Conservation (phyloP, 2,329 filamentous ascomycete genomes). For the Fusarium domesticum region DNA sequence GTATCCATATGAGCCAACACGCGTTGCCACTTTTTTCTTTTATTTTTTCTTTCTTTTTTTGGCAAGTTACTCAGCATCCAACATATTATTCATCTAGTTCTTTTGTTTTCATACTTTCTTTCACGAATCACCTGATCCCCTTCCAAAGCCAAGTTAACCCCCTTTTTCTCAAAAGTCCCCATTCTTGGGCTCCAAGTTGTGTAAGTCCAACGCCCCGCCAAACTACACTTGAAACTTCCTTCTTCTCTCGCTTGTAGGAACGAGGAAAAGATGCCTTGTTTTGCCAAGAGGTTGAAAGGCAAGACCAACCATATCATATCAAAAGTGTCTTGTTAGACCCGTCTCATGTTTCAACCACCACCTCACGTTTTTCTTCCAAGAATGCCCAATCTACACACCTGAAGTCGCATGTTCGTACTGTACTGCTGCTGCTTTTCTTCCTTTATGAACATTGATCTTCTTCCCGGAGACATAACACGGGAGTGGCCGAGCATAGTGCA, state of each 20-base stretch:
- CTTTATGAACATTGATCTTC: neutral
- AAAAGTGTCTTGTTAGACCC: too few relatives aligned
- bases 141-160: neutral
- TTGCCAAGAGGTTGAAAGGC: neutral
- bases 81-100: too few relatives aligned
- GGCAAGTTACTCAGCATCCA: too few relatives aligned
- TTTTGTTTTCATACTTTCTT: too few relatives aligned
- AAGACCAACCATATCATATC: neutral
- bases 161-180: constrained; percentile 3
- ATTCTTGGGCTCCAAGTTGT: constrained; percentile 23
- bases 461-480: too few relatives aligned
- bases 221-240: constrained; percentile 11
- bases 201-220: constrained; percentile 6
- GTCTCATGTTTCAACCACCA: neutral
- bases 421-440: too few relatives aligned
- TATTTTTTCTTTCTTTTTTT: too few relatives aligned
- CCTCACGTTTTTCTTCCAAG: neutral
- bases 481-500: constrained; percentile 17
- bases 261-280: neutral
- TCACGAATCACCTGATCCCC: too few relatives aligned
- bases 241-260: neutral
- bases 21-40: too few relatives aligned
- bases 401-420: too few relatives aligned
- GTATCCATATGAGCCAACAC: too few relatives aligned
- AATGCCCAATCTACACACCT: too few relatives aligned